phyloP scores from a whole-genome alignment of 2,329 filamentous ascomycete genomes.

The Myriosclerotinia curreyana region DNA sequence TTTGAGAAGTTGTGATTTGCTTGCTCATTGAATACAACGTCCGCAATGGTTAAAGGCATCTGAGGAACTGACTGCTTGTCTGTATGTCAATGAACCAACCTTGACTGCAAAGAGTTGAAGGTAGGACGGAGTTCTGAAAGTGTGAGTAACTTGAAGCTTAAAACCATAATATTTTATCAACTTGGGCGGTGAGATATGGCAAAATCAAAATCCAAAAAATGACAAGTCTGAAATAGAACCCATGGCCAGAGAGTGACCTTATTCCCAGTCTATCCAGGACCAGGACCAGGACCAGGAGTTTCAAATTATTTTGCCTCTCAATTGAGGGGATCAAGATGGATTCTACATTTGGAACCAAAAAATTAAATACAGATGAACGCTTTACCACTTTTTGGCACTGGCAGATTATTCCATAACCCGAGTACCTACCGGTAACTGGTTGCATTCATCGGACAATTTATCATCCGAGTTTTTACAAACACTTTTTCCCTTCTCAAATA shows the following conservation, averaged over 20 bases:
- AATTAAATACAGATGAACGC: no score
- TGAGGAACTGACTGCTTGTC: not conserved
- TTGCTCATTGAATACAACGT: constrained; percentile 45
- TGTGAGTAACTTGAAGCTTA: not conserved
- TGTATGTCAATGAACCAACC: not conserved
- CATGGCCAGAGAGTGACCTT: no score
- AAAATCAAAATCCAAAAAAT: no score
- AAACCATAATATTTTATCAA: not conserved
- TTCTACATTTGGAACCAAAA: no score
- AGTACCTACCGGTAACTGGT: no score
- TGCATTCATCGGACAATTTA: not conserved
- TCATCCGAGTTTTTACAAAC: constrained; percentile 3
- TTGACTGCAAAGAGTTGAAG: not conserved
- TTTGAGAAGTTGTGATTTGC: constrained; percentile 64
- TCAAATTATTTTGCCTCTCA: no score
- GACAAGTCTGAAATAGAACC: no score
- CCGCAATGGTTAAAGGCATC: constrained; percentile 46
- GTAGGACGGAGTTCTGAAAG: not conserved
- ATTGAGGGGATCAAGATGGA: no score
- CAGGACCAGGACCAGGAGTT: no score
- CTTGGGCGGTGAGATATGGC: constrained; percentile 6
- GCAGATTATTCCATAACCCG: not conserved
- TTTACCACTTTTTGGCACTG: not conserved
- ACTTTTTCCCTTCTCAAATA: not conserved
- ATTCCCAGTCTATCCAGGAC: no score